Evolutionary conservation across 805 yeast species (phyloP).

Genomic region (Pichia exigua): DNA sequence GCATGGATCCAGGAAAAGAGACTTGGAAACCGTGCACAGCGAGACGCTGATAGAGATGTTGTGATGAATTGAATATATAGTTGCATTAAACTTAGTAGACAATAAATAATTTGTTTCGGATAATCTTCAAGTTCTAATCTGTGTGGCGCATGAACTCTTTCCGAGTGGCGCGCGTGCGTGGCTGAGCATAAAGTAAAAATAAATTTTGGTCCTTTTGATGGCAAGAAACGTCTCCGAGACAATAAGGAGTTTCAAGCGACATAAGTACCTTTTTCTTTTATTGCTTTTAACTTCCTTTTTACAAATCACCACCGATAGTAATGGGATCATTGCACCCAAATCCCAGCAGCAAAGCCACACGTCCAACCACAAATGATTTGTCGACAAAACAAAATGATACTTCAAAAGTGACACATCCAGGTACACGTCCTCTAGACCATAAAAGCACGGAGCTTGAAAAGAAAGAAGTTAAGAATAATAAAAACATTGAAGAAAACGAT

Average conservation of each 20-base stretch:
- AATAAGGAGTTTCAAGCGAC: background rate
- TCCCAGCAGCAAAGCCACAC: background rate
- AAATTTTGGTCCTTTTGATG: background rate
- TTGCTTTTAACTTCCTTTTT: too few species aligned
- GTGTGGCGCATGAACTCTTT: background rate
- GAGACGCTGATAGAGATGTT: conserved; percentile 22
- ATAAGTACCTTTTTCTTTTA: background rate
- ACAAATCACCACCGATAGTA: background rate
- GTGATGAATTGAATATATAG: conserved; percentile 10
- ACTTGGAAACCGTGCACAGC: background rate
- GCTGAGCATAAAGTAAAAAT: background rate
- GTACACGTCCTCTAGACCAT: background rate
- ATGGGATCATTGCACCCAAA: background rate
- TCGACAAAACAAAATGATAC: background rate
- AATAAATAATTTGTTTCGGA: too few species aligned
- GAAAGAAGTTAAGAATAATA: background rate
- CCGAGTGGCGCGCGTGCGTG: background rate
- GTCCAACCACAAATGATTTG: background rate
- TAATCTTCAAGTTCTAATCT: too few species aligned
- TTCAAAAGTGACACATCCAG: background rate
- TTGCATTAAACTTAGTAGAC: background rate
- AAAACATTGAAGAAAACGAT: background rate
- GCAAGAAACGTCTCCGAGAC: background rate
- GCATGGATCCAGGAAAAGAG: conserved; percentile 45
- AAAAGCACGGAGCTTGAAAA: background rate